Evolutionary conservation across 768 basidiomycete genomes (phyloP).

Genomic region (Pleurotus tuber-regium): DNA sequence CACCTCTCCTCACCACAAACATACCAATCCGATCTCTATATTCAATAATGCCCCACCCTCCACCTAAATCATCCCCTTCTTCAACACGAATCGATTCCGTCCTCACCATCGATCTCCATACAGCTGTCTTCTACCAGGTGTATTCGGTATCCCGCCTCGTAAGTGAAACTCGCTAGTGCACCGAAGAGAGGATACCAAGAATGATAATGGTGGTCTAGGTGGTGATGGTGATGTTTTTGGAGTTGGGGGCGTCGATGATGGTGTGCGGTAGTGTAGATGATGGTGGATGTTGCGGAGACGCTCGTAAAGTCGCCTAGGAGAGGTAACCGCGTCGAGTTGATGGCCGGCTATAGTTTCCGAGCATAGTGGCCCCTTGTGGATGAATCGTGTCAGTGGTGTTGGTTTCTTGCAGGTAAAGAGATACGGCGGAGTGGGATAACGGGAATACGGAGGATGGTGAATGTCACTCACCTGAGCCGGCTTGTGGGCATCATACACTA

Average conservation of each 20-base stretch:
- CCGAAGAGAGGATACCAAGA: constrained; percentile 28
- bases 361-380: constrained; percentile 20
- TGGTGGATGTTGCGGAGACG: constrained; percentile 23
- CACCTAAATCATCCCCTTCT: not conserved
- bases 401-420: not conserved
- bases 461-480: not conserved
- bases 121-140: constrained; percentile 12
- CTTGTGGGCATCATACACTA: constrained; percentile 10
- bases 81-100: constrained; percentile 16
- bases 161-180: constrained; percentile 24
- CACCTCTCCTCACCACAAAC: constrained; percentile 16
- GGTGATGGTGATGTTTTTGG: constrained; percentile 21
- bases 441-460: not conserved
- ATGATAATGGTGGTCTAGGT: constrained; percentile 25
- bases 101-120: constrained; percentile 17
- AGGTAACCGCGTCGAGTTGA: constrained; percentile 24
- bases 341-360: constrained; percentile 27
- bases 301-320: constrained; percentile 30
- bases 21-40: constrained; percentile 12
- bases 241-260: constrained; percentile 22
- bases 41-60: constrained; percentile 3
- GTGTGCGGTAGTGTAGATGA: constrained; percentile 22
- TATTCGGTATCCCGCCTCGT: constrained; percentile 18
- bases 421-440: no score
- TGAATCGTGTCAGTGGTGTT: no score